These are phyloP conservation scores for Bolboschoenus planiculmis DNA, from an alignment of 176 grass and related monocot species.

Conservation along the genomic window DNA sequence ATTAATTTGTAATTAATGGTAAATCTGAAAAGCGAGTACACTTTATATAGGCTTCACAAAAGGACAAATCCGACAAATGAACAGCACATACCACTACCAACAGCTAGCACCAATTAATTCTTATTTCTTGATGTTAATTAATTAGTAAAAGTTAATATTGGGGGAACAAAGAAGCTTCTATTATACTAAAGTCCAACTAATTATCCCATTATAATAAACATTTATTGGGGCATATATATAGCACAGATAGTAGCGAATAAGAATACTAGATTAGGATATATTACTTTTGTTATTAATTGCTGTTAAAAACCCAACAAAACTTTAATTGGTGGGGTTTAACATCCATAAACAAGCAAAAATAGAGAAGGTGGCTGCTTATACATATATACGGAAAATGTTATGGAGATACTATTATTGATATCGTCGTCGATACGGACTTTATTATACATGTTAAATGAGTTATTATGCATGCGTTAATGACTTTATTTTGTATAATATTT, in stretches of 20 bases:
- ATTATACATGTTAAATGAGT: too few relatives aligned
- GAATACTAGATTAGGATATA: background rate
- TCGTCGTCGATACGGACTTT: too few relatives aligned
- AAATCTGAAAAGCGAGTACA: slow-evolving; percentile 8
- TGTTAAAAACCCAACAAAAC: background rate
- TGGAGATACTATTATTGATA: too few relatives aligned
- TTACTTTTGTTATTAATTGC: background rate
- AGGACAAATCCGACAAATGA: background rate
- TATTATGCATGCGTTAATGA: too few relatives aligned
- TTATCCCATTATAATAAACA: background rate
- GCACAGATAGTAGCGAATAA: background rate
- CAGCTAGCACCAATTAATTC: background rate
- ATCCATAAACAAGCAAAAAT: background rate
- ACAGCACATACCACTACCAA: background rate
- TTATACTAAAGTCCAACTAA: background rate
- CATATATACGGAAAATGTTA: too few relatives aligned
- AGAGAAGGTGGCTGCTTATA: background rate
- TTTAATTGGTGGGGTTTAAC: background rate
- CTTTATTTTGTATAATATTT: too few relatives aligned
- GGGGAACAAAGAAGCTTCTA: slow-evolving; percentile 14
- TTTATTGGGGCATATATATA: background rate
- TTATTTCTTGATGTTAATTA: background rate
- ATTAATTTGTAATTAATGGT: background rate
- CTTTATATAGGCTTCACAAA: background rate
- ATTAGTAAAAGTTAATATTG: background rate